Evolutionary conservation across 2,329 filamentous ascomycete genomes (phyloP).

Genomic region (Didymella segeticola): DNA sequence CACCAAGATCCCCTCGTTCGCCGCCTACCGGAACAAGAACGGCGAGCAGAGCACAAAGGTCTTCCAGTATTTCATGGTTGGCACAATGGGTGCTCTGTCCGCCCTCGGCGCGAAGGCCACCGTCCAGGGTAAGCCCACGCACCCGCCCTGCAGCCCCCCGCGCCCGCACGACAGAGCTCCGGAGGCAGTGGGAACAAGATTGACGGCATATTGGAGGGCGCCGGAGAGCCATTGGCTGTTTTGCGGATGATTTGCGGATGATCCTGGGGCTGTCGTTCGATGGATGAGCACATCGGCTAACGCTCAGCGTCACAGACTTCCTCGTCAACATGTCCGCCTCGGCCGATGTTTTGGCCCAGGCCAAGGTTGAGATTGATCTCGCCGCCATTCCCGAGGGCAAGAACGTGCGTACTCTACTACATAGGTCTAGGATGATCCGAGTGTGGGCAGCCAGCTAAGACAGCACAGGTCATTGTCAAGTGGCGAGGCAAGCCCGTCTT

Average conservation of each 20-base stretch:
- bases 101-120: conserved; percentile 97
- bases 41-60: conserved; percentile 78
- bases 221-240: conserved; percentile 39
- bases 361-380: conserved; percentile 98
- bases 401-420: conserved; percentile 78
- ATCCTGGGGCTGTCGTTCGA: conserved; percentile 29
- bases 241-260: conserved; percentile 40
- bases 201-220: conserved; percentile 1
- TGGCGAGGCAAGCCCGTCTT: conserved; percentile 99
- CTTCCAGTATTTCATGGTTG: conserved; percentile 98
- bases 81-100: conserved; percentile 88
- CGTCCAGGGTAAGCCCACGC: conserved; percentile 87
- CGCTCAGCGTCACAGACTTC: conserved; percentile 73
- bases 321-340: conserved; percentile 99
- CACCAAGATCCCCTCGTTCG: conserved; percentile 85
- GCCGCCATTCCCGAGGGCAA: conserved; percentile 95
- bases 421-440: background rate
- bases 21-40: conserved; percentile 79
- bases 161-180: conserved; percentile 16
- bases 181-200: conserved; percentile 8
- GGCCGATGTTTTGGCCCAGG: conserved; percentile 97
- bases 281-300: conserved; percentile 40
- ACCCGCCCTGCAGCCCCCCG: conserved; percentile 3
- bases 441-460: conserved; percentile 23
- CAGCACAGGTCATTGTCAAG: conserved; percentile 89